Conservation (phyloP, 1,139 yeast species). For the Insectozyma bohioensis region DNA sequence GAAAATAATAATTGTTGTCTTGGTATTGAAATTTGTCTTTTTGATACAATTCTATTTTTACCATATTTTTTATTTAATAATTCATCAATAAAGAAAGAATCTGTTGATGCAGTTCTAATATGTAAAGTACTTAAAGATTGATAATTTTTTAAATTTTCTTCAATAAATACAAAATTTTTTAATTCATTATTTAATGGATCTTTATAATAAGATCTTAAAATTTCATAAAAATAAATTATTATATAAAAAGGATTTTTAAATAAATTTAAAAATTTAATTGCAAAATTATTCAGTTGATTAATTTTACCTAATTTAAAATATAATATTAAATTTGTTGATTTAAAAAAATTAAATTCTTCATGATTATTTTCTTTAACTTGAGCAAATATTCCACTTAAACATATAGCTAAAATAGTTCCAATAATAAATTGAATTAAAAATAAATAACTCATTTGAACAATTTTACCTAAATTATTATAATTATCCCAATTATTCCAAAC, state of each 20-base stretch:
- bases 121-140: slow-evolving; percentile 34
- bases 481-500: slow-evolving; percentile 62
- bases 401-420: slow-evolving; percentile 59
- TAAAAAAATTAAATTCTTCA: slow-evolving; percentile 44
- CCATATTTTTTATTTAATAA: slow-evolving; percentile 28
- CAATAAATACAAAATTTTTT: slow-evolving; percentile 38
- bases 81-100: slow-evolving; percentile 35
- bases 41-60: no score
- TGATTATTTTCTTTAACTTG: slow-evolving; percentile 37
- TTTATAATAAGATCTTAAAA: slow-evolving; percentile 20
- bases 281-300: slow-evolving; percentile 9
- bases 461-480: slow-evolving; percentile 50
- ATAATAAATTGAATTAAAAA: slow-evolving; percentile 59
- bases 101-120: slow-evolving; percentile 36
- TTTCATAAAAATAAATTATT: slow-evolving; percentile 34
- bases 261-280: slow-evolving; percentile 19
- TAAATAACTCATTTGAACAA: slow-evolving; percentile 51
- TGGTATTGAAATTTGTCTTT: no score
- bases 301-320: slow-evolving; percentile 27
- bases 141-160: slow-evolving; percentile 17
- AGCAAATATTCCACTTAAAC: slow-evolving; percentile 47
- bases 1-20: no score
- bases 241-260: slow-evolving; percentile 37
- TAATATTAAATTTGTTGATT: slow-evolving; percentile 38
- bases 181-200: slow-evolving; percentile 18